phyloP scores from a whole-genome alignment of 306 rosid genomes.

The Crotalaria pallida region DNA sequence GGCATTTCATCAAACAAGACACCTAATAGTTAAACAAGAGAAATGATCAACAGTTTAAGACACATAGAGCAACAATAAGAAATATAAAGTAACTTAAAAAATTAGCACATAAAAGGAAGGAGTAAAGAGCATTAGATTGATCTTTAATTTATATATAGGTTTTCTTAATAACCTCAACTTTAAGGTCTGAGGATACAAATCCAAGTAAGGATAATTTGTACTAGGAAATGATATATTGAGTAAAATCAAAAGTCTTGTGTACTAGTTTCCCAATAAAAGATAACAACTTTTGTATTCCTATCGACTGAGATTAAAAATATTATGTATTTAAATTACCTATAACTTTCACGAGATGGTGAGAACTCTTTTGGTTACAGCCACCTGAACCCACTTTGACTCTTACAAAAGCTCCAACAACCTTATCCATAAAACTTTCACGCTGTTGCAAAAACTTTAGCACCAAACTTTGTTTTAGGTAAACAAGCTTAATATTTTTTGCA shows the following conservation, averaged over 20 bases:
- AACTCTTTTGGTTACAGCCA: slow-evolving; percentile 20
- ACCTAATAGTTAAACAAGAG: slow-evolving; percentile 36
- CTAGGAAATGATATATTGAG: too few species aligned
- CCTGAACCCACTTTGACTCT: slow-evolving; percentile 28
- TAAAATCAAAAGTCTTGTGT: too few species aligned
- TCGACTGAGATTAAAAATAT: too few species aligned
- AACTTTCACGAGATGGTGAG: slow-evolving; percentile 31
- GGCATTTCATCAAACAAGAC: slow-evolving; percentile 18
- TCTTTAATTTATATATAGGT: not conserved
- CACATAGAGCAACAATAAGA: not conserved
- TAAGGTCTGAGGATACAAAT: too few species aligned
- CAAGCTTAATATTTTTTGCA: slow-evolving; percentile 34
- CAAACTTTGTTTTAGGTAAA: slow-evolving; percentile 56
- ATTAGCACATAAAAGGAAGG: not conserved
- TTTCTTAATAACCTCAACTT: too few species aligned
- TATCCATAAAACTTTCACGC: slow-evolving; percentile 34
- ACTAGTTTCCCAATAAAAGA: too few species aligned
- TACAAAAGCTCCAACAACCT: slow-evolving; percentile 50
- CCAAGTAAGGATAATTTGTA: too few species aligned
- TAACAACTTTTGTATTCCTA: too few species aligned
- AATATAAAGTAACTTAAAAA: not conserved
- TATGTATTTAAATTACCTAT: slow-evolving; percentile 31
- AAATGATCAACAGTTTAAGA: not conserved
- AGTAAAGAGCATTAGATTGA: not conserved
- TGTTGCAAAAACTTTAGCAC: slow-evolving; percentile 44